phyloP scores from a whole-genome alignment of 768 basidiomycete species.

The Amanita rimosa region DNA sequence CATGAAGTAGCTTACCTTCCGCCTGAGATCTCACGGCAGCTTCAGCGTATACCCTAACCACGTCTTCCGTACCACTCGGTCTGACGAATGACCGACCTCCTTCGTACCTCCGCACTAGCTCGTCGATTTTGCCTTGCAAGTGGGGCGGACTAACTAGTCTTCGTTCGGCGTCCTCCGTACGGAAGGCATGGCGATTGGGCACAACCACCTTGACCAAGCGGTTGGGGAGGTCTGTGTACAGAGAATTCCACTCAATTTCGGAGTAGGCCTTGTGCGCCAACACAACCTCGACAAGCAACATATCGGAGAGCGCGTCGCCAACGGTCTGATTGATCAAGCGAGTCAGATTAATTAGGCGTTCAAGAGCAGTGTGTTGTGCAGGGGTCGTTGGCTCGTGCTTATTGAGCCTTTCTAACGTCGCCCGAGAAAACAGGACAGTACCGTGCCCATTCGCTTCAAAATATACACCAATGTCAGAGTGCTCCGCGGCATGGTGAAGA shows the following conservation, averaged over 20 bases:
- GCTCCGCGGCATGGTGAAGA: constrained; percentile 93
- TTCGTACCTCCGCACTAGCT: constrained; percentile 64
- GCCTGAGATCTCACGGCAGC: constrained; percentile 63
- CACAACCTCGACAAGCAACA: constrained; percentile 90
- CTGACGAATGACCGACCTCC: constrained; percentile 89
- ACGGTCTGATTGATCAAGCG: constrained; percentile 96
- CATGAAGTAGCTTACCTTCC: constrained; percentile 51
- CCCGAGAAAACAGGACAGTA: constrained; percentile 85
- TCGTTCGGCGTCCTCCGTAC: constrained; percentile 90
- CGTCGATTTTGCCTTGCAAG: constrained; percentile 75
- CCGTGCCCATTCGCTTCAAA: constrained; percentile 99
- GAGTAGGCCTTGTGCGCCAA: constrained; percentile 83
- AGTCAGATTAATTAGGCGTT: constrained; percentile 65
- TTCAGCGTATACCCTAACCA: constrained; percentile 96
- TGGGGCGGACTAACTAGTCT: constrained; percentile 71
- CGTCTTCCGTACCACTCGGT: constrained; percentile 97
- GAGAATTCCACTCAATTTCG: constrained; percentile 79
- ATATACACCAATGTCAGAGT: constrained; percentile 93
- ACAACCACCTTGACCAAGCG: constrained; percentile 91
- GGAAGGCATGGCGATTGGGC: constrained; percentile 68
- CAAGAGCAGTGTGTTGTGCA: constrained; percentile 71
- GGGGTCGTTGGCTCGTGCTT: constrained; percentile 67
- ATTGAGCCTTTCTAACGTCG: constrained; percentile 51
- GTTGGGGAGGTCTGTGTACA: constrained; percentile 92
- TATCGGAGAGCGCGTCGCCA: constrained; percentile 92